phyloP scores from a whole-genome alignment of 208 protist genomes.

The Novymonas esmeraldas region DNA sequence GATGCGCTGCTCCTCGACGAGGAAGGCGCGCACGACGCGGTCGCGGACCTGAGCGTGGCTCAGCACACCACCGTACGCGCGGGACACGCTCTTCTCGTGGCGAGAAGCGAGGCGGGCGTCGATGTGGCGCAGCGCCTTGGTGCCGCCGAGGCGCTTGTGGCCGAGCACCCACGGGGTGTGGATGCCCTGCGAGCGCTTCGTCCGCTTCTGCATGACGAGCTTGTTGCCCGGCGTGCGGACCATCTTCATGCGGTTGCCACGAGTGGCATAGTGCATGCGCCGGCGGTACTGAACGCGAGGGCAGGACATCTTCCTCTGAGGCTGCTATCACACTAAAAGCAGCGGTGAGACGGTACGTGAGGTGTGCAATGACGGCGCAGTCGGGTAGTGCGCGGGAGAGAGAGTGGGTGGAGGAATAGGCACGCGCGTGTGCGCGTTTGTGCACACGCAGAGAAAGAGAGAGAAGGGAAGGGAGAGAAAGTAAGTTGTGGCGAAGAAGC shows the following conservation, averaged over 20 bases:
- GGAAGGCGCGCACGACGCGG: conserved; percentile 98
- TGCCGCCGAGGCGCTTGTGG: conserved; percentile 91
- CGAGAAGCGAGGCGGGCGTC: conserved; percentile 84
- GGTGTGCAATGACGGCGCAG: not conserved
- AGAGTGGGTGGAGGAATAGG: not conserved
- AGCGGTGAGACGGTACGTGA: no score
- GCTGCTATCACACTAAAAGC: no score
- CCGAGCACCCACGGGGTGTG: conserved; percentile 94
- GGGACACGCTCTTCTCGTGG: conserved; percentile 95
- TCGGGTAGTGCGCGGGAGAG: no score
- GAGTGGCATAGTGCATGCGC: conserved; percentile 81
- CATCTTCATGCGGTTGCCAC: conserved; percentile 83
- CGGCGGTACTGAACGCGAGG: conserved; percentile 80
- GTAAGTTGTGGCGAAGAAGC: not conserved
- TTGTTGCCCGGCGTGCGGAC: conserved; percentile 91
- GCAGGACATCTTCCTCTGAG: conserved; percentile 48
- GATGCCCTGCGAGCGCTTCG: conserved; percentile 94
- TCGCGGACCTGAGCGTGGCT: conserved; percentile 95
- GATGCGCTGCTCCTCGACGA: conserved; percentile 99
- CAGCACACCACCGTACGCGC: conserved; percentile 97
- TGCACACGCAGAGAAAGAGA: not conserved
- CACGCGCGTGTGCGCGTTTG: not conserved
- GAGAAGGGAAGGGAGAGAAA: conserved; percentile 5
- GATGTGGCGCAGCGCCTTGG: conserved; percentile 92
- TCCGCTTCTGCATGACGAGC: conserved; percentile 94